A percentile compares a stretch with the other conserved stretches of the same genome.
phyloP scores from a whole-genome alignment of 2,329 filamentous ascomycete species.

The Verticillium zaregamsianum region DNA sequence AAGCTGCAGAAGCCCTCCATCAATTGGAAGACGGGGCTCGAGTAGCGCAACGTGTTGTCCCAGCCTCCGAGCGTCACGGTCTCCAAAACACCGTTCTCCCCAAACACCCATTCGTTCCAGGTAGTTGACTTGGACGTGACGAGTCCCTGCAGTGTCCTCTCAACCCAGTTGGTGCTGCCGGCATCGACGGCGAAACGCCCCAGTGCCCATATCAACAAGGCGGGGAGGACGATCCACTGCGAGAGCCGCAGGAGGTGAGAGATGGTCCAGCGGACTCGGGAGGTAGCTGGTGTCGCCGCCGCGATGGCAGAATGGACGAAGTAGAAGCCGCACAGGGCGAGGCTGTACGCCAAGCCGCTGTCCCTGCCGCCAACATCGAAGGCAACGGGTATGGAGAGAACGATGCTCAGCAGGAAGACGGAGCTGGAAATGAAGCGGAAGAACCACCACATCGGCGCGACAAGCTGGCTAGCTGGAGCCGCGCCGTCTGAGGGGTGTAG shows the following conservation, averaged over 20 bases:
- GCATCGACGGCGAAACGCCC: slow-evolving; percentile 92
- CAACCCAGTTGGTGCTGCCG: slow-evolving; percentile 74
- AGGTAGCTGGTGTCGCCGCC: slow-evolving; percentile 74
- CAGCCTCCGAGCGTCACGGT: slow-evolving; percentile 76
- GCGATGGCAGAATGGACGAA: slow-evolving; percentile 79
- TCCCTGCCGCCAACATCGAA: slow-evolving; percentile 97
- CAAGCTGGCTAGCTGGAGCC: slow-evolving; percentile 17
- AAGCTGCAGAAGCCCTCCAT: slow-evolving; percentile 95
- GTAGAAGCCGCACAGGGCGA: slow-evolving; percentile 86
- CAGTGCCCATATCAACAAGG: slow-evolving; percentile 88
- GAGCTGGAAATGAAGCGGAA: slow-evolving; percentile 75
- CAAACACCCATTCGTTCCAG: slow-evolving; percentile 82
- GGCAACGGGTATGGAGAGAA: slow-evolving; percentile 92
- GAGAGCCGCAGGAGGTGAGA: slow-evolving; percentile 66
- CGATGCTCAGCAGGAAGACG: slow-evolving; percentile 84
- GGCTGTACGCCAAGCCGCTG: slow-evolving; percentile 89
- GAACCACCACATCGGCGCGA: slow-evolving; percentile 71
- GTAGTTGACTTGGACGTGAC: slow-evolving; percentile 59
- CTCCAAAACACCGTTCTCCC: slow-evolving; percentile 78
- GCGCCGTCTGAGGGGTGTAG: slow-evolving; percentile 10
- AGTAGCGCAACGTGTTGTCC: slow-evolving; percentile 86
- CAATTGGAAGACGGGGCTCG: slow-evolving; percentile 90
- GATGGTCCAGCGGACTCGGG: slow-evolving; percentile 68
- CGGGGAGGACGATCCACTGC: slow-evolving; percentile 84
- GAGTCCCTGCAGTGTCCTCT: slow-evolving; percentile 68